Percentiles rank a stretch among this genome's conserved stretches.
These are phyloP conservation scores for Nectriaceae sp. DNA, from an alignment of 2,329 filamentous ascomycete species.

Conservation along the genomic window DNA sequence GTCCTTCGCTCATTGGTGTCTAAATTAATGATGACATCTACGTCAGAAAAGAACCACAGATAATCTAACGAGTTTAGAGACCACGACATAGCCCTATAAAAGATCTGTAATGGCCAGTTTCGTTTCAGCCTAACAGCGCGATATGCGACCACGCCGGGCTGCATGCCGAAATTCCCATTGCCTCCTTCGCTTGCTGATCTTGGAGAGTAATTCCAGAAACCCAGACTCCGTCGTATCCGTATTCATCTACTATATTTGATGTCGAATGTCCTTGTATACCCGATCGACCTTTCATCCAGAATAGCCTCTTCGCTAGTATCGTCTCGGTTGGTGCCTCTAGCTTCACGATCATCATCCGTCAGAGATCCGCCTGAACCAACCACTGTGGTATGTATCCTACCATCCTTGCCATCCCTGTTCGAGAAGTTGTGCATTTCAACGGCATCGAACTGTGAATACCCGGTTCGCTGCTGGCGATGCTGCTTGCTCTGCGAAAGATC, in stretches of 20 bases:
- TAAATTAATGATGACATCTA: no score
- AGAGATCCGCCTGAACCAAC: background rate
- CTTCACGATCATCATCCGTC: background rate
- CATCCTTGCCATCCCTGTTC: background rate
- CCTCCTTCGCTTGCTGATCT: no score
- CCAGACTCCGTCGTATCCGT: no score
- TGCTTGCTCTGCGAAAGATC: slow-evolving; percentile 5
- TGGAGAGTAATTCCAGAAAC: no score
- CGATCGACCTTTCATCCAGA: slow-evolving; percentile 7
- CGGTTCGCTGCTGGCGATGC: slow-evolving; percentile 13
- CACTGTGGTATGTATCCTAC: background rate
- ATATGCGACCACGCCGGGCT: no score
- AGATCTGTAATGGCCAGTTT: no score
- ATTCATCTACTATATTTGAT: background rate
- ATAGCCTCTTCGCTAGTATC: slow-evolving; percentile 15
- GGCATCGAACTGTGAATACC: slow-evolving; percentile 10
- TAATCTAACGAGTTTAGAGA: no score
- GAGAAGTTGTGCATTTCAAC: slow-evolving; percentile 11
- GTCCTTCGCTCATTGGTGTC: no score
- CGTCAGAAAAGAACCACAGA: no score
- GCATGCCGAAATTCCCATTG: no score
- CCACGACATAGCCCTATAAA: no score
- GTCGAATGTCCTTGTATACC: slow-evolving; percentile 12
- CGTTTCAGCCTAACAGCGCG: no score
- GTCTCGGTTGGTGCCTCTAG: background rate